These are phyloP conservation scores for Botrytis fragariae DNA, from an alignment of 2,329 filamentous ascomycete species.

Conservation along the genomic window DNA sequence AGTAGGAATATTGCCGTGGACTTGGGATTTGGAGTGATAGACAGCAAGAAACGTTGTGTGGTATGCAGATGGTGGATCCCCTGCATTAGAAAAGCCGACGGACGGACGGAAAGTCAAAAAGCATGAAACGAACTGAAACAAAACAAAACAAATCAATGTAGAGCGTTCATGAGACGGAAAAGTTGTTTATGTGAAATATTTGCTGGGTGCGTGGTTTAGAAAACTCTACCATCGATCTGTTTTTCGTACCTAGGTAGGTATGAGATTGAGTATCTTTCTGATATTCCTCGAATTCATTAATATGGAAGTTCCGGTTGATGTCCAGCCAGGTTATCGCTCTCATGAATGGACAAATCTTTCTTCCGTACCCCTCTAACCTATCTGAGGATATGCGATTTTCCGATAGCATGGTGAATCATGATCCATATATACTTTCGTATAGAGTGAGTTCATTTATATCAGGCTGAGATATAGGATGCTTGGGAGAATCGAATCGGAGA, in stretches of 20 bases:
- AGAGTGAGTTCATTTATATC: background rate
- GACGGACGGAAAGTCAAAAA: background rate
- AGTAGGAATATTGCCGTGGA: background rate
- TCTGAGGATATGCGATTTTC: background rate
- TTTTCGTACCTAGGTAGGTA: background rate
- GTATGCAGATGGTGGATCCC: background rate
- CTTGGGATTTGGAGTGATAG: background rate
- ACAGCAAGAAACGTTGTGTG: background rate
- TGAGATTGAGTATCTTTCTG: background rate
- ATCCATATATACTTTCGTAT: background rate
- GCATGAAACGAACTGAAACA: background rate
- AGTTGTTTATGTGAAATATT: background rate
- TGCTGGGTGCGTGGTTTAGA: background rate
- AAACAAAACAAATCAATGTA: background rate
- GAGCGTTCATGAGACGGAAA: background rate
- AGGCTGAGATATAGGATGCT: constrained; percentile 7
- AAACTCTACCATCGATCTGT: background rate
- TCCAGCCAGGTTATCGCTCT: background rate
- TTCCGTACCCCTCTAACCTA: background rate
- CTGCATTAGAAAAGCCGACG: background rate
- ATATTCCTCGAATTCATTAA: background rate
- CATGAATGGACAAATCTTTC: background rate
- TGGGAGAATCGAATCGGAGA: background rate
- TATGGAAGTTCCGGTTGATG: background rate
- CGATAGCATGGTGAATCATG: background rate